A percentile compares a stretch with the other conserved stretches of the same genome.
phyloP scores from a whole-genome alignment of 176 grass and related monocot genomes.

The Avena sativa region DNA sequence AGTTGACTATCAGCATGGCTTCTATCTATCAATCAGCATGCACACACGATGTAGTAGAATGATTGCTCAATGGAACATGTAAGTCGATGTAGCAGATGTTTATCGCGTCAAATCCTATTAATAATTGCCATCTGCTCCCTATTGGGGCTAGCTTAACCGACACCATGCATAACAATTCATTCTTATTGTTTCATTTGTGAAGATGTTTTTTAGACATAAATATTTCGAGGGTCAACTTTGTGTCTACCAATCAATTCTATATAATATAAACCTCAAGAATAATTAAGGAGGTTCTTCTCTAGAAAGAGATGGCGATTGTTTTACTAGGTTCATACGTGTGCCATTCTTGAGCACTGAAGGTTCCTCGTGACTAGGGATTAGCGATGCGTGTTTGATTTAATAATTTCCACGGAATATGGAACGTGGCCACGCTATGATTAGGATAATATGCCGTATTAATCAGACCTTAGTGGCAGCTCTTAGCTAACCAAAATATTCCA shows the following conservation, averaged over 20 bases:
- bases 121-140: constrained; percentile 8
- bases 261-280: constrained; percentile 44
- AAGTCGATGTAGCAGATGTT: constrained; percentile 13
- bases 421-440: constrained; percentile 46
- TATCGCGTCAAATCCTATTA: neutral
- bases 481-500: constrained; percentile 60
- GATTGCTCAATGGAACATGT: constrained; percentile 4
- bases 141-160: constrained; percentile 24
- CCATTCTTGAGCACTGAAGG: constrained; percentile 43
- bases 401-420: constrained; percentile 55
- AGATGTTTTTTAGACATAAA: constrained; percentile 49
- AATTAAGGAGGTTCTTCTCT: constrained; percentile 44
- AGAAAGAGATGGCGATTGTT: constrained; percentile 32
- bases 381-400: constrained; percentile 46
- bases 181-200: neutral
- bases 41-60: constrained; percentile 6
- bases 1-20: neutral
- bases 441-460: constrained; percentile 47
- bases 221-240: constrained; percentile 45
- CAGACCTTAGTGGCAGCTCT: constrained; percentile 49
- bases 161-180: constrained; percentile 38
- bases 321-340: constrained; percentile 44
- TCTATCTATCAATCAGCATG: neutral
- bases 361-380: constrained; percentile 11
- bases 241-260: constrained; percentile 51